Evolutionary conservation across 768 basidiomycete genomes (phyloP).

Genomic region (Mycena crocata): DNA sequence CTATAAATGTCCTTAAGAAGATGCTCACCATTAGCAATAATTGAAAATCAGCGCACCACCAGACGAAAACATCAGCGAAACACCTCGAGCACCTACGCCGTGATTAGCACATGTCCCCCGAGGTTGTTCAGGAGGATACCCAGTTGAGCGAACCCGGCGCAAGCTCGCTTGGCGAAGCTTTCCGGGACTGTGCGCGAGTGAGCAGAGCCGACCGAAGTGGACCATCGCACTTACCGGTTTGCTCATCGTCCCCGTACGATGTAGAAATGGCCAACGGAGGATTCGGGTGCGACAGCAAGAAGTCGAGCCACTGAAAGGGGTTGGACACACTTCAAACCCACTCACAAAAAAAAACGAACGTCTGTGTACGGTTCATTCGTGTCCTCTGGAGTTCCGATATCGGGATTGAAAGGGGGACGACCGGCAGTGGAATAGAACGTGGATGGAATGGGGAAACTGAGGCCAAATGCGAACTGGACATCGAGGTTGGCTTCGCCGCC

Average conservation of each 20-base stretch:
- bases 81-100: slow-evolving; percentile 58
- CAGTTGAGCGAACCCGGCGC: slow-evolving; percentile 59
- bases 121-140: slow-evolving; percentile 39
- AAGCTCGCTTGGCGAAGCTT: slow-evolving; percentile 58
- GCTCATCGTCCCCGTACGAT: slow-evolving; percentile 68
- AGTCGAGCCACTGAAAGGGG: slow-evolving; percentile 60
- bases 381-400: slow-evolving; percentile 47
- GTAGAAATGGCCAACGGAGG: slow-evolving; percentile 63
- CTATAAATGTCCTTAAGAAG: slow-evolving; percentile 43
- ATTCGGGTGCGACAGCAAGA: slow-evolving; percentile 49
- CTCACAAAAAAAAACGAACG: slow-evolving; percentile 9
- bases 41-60: slow-evolving; percentile 61
- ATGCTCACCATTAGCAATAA: too few relatives aligned
- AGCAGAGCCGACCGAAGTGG: background rate
- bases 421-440: slow-evolving; percentile 34
- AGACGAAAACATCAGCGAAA: slow-evolving; percentile 61
- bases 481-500: slow-evolving; percentile 59
- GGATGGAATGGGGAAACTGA: slow-evolving; percentile 51
- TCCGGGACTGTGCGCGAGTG: slow-evolving; percentile 50
- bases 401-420: slow-evolving; percentile 58
- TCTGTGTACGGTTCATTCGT: slow-evolving; percentile 57
- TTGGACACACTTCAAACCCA: background rate
- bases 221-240: slow-evolving; percentile 51
- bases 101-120: background rate
- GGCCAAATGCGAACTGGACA: slow-evolving; percentile 57